Evolutionary conservation across 2,329 filamentous ascomycete genomes (phyloP), one percentile per base, ranked within the genome.

Genomic region (Microcyclospora tardicrescens): DNA sequence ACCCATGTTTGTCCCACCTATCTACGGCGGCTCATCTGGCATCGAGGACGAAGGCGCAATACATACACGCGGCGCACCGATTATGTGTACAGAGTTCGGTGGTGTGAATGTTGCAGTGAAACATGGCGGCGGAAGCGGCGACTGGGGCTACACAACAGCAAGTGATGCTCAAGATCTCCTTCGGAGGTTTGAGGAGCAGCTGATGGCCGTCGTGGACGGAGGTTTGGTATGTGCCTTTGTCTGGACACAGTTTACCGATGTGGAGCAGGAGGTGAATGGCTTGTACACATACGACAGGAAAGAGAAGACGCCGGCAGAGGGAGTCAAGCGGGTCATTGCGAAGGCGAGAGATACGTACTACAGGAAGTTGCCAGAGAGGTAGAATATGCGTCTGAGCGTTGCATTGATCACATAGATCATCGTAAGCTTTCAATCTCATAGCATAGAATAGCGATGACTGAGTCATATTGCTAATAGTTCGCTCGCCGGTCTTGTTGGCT

Each of bases 121-220:
- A 1, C 63, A 65, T 32, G 58, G 58, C 16, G 44, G 49, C 13
- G 38, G 36, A 5, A 49, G 66, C 0, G 67, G 66, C 9, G 72
- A 77, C 40, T 81, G 78, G 78, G 78, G 77, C 0, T 81, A 81
- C 50, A 81, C 76, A 1, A 81, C 77, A 0, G 78, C 77, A 0
- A 67, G 57, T 0, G 72, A 80, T 49, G 58, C 74, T 0, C 61
- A 69, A 12, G 78, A 81, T 47, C 52, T 81, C 39, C 60, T 81
- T 13, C 62, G 64, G 42, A 58, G 77, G 2, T 65, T 80, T 30
- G 70, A 77, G 51, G 71, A 65, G 35, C 61, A 81, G 41, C 66
- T 78, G 10, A 69, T 68, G 55, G 76, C 66, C 0, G 69, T 79
- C 12, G 69, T 75, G 0, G 57, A 69, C 15, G 67, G 66, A 0